Evolutionary conservation across 768 basidiomycete species (phyloP).

Genomic region (Xanthoconium purpureum): DNA sequence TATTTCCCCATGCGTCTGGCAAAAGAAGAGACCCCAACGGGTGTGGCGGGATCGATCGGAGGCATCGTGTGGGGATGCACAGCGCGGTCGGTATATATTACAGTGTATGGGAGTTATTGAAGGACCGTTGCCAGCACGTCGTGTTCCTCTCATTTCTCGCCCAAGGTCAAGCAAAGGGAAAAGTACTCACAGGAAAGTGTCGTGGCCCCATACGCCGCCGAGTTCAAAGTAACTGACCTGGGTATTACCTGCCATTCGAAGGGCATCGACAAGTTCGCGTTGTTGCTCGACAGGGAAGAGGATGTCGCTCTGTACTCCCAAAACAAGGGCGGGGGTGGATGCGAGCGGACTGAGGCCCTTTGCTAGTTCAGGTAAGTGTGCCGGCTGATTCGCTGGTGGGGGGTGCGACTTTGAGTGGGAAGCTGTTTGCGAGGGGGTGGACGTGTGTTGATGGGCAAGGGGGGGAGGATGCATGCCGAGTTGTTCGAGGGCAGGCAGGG

Average conservation of each 20-base stretch:
- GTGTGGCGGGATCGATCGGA: slow-evolving; percentile 4
- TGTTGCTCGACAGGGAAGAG: slow-evolving; percentile 98
- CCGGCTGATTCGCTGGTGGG: slow-evolving; percentile 67
- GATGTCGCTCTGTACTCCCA: slow-evolving; percentile 96
- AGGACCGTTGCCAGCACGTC: background rate
- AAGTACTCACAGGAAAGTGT: slow-evolving; percentile 82
- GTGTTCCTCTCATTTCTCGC: background rate
- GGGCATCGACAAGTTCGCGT: slow-evolving; percentile 87
- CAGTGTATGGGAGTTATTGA: background rate
- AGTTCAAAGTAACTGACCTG: slow-evolving; percentile 94
- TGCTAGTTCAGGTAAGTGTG: slow-evolving; percentile 74
- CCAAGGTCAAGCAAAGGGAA: background rate
- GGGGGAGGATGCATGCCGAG: slow-evolving; percentile 50
- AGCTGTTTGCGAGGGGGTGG: slow-evolving; percentile 25
- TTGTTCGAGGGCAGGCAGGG: slow-evolving; percentile 65
- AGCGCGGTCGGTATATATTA: slow-evolving; percentile 9
- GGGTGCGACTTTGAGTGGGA: slow-evolving; percentile 70
- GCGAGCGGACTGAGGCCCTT: slow-evolving; percentile 72
- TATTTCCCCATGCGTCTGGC: background rate
- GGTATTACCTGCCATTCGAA: slow-evolving; percentile 85
- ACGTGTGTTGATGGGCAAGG: slow-evolving; percentile 17
- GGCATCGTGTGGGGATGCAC: background rate
- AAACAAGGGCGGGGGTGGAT: slow-evolving; percentile 76
- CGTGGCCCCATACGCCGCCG: slow-evolving; percentile 99
- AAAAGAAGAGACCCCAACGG: background rate